A percentile compares a stretch with the other conserved stretches of the same genome.
These are phyloP conservation scores for Arachis stenosperma DNA, from an alignment of 306 rosid species.

Conservation along the genomic window DNA sequence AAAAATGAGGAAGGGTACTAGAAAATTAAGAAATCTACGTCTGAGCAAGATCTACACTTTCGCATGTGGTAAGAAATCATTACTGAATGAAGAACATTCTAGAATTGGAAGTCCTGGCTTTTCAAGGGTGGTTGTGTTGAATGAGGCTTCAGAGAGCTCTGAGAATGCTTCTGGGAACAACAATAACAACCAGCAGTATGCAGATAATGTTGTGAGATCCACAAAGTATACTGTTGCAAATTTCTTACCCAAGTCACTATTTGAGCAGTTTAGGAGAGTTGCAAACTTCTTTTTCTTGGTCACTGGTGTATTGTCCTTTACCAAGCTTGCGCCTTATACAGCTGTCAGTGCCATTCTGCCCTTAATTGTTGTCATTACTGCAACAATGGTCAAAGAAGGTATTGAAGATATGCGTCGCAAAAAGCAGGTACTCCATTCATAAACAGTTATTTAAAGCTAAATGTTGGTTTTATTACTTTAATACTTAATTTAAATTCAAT, in stretches of 20 bases:
- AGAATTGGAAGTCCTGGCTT: conserved; percentile 80
- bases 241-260: conserved; percentile 89
- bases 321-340: conserved; percentile 77
- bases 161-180: conserved; percentile 52
- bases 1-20: conserved; percentile 51
- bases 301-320: conserved; percentile 73
- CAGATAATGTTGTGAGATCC: conserved; percentile 70
- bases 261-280: conserved; percentile 98
- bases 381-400: conserved; percentile 84
- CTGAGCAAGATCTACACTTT: conserved; percentile 90
- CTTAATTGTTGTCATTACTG: conserved; percentile 60
- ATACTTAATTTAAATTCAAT: no score
- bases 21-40: conserved; percentile 57
- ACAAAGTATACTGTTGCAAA: conserved; percentile 78
- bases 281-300: conserved; percentile 91
- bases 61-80: conserved; percentile 57
- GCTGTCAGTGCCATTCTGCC: conserved; percentile 89
- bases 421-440: conserved; percentile 65
- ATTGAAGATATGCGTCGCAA: conserved; percentile 83
- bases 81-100: conserved; percentile 67
- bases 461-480: no score
- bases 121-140: conserved; percentile 77
- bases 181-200: conserved; percentile 38
- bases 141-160: conserved; percentile 55
- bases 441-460: no score